Base-by-base conservation (phyloP, 805 yeast species). In the Tetrapisispora fleetii region DNA sequence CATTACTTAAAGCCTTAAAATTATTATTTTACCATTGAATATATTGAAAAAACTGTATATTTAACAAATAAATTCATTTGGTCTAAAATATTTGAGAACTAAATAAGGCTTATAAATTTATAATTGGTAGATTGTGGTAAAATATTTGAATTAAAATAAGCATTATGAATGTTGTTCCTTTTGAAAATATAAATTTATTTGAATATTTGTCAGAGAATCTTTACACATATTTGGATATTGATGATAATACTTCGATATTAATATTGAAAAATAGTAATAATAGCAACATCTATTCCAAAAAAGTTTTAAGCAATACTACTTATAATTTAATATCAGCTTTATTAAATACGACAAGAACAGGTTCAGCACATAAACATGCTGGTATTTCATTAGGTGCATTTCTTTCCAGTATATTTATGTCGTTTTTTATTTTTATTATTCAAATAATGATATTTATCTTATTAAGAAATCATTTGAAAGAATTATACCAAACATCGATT, bases 341-440 rank as follows among this genome's bases (percentile, higher is more conserved):
- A 52, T 59, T 79, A 35, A 73, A 74, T 52, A 76, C 79, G 2
- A 68, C 79, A 3, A 78, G 81, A 56, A 70, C 77, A 0, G 84
- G 84, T 0, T 64, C 73, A 19, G 85, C 85, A 1, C 85, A 80
- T 49, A 58, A 62, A 14, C 72, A 79, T 0, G 73, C 76, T 17
- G 91, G 83, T 3, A 73, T 80, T 1, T 76, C 85, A 0, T 63
- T 82, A 10, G 68, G 74, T 36, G 69, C 81, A 0, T 75, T 85
- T 48, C 46, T 80, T 4, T 76, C 80, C 21, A 76, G 87, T 0
- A 58, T 85, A 39, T 62, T 71, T 11, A 69, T 80, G 3, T 78
- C 91, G 0, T 54, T 77, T 1, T 57, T 77, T 1, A 71, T 78
- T 45, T 81, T 84, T 56, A 50, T 71, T 0, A 50, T 77, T 6